Percentiles rank a stretch among this genome's conserved stretches.
Conservation (phyloP, 129 eudicot species). For the Rutidosis leptorrhynchoides region DNA sequence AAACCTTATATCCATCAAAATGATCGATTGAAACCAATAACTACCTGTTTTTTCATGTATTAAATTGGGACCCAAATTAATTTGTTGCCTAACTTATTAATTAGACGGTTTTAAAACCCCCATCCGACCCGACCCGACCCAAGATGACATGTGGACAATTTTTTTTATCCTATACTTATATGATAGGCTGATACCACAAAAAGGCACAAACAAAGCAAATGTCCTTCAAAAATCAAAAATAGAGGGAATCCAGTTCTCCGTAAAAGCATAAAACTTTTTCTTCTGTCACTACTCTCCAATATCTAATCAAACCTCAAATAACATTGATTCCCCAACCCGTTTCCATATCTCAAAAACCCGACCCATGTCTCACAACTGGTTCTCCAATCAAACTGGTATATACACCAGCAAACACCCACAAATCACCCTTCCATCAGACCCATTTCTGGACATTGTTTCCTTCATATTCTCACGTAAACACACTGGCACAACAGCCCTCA, state of each 20-base stretch:
- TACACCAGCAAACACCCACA: constrained; percentile 54
- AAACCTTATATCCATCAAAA: no score
- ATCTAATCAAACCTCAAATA: background rate
- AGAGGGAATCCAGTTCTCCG: background rate
- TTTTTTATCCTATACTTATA: no score
- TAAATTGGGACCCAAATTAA: no score
- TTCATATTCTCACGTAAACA: constrained; percentile 58
- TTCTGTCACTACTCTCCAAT: background rate
- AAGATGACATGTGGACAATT: no score
- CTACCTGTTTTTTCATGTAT: no score
- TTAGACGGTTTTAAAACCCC: no score
- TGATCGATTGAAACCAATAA: no score
- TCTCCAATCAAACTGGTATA: constrained; percentile 58
- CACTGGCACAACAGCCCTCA: constrained; percentile 52
- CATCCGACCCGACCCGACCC: no score
- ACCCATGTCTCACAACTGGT: constrained; percentile 31
- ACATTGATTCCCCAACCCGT: background rate
- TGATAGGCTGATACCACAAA: background rate
- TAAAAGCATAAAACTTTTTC: background rate
- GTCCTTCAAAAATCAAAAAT: background rate
- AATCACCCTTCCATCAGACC: constrained; percentile 53
- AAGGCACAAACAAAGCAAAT: background rate
- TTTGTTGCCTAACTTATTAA: no score
- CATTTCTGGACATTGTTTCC: constrained; percentile 67
- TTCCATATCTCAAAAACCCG: background rate